Evolutionary conservation across 2,329 filamentous ascomycete species (phyloP), one percentile per base, ranked within the genome.

Genomic region (Trichoderma endophyticum): DNA sequence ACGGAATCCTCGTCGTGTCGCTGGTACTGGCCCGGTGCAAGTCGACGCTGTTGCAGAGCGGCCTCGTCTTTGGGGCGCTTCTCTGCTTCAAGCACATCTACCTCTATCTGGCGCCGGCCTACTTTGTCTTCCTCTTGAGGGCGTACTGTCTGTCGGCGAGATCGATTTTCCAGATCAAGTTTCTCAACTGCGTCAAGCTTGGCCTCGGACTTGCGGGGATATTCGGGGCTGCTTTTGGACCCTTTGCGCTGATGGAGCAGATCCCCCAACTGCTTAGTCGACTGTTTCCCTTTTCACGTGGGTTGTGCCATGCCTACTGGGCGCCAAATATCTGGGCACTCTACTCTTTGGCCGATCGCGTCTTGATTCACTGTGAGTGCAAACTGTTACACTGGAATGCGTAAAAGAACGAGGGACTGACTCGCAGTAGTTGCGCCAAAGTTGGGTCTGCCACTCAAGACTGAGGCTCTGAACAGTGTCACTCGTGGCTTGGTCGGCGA

Each of bases 31-130:
- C 94, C 7, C 90, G 93, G 65, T 89, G 91, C 76, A 89, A 88
- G 78, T 91, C 91, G 3, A 92, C 92, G 0, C 85, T 96, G 39
- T 86, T 98, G 14, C 84, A 86, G 60, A 96, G 94, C 76, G 96
- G 94, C 0, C 84, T 97, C 2, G 82, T 94, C 7, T 99, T 98
- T 81, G 95, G 95, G 3, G 87, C 88, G 1, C 84, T 99, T 62
- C 83, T 99, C 68, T 98, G 95, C 84, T 90, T 98, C 83, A 99
- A 99, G 85, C 96, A 99, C 81, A 98, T 99, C 76, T 97, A 98
- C 81, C 90, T 98, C 48, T 99, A 99, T 81, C 88, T 99, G 30
- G 95, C 95, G 1, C 94, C 96, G 3, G 96, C 96, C 32, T 99
- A 97, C 83, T 97, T 98, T 78, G 92, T 98, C 74, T 98, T 92